Percentiles rank a stretch among this genome's conserved stretches.
These are phyloP conservation scores for Cyclotella choctawhatcheeana DNA, from an alignment of 108 stramenopile genomes.

Conservation along the genomic window DNA sequence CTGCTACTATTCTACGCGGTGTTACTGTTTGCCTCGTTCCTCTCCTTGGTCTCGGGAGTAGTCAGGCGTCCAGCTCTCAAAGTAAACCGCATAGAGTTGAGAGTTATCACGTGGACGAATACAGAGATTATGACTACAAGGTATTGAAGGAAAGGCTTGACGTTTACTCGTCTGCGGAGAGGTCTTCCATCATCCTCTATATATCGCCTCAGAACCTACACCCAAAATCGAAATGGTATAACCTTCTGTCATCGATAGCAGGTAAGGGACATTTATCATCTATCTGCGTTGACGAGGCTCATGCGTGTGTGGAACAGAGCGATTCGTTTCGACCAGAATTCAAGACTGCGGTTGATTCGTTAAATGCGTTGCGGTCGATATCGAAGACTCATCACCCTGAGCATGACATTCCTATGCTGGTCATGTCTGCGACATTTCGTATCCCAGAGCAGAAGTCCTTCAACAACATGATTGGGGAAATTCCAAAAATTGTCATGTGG, in stretches of 20 bases:
- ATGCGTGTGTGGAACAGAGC: neutral
- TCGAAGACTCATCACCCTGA: neutral
- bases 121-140: neutral
- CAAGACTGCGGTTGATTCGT: conserved; percentile 3
- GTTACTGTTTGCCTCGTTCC: conserved; percentile 10
- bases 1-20: conserved; percentile 11
- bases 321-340: conserved; percentile 23
- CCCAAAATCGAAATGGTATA: neutral
- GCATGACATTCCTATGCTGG: neutral
- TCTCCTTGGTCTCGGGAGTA: conserved; percentile 12
- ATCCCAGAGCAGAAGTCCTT: neutral
- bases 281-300: conserved; percentile 1
- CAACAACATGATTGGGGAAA: neutral
- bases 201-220: neutral
- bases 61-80: neutral
- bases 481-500: neutral
- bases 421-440: conserved; percentile 11
- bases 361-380: neutral
- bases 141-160: neutral
- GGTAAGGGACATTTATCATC: neutral
- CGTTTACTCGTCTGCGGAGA: neutral
- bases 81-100: neutral
- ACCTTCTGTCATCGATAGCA: neutral
- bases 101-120: neutral
- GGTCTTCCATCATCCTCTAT: conserved; percentile 2